Evolutionary conservation across 2,329 filamentous ascomycete genomes (phyloP), one percentile per base, ranked within the genome.

Genomic region (Raffaelea deltoideospora): DNA sequence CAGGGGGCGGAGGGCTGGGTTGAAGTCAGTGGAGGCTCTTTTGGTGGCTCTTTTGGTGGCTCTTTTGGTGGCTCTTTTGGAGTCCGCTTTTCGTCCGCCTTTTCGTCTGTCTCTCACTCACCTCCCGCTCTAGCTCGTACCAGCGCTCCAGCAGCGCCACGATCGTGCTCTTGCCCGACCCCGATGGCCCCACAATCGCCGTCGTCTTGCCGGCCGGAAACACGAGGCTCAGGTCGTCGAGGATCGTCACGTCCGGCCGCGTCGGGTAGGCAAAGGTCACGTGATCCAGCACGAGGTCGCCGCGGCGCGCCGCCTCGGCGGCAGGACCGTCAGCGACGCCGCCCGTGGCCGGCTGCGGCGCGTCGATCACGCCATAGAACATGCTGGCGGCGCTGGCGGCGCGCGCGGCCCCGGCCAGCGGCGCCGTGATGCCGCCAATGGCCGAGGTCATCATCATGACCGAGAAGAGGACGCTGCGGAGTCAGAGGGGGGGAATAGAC

Each of bases 251-350:
- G 39, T 76, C 65, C 0, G 74, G 72, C 13, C 77, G 63, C 34
- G 60, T 73, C 1, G 81, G 81, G 47, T 87, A 87, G 3, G 78
- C 70, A 48, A 87, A 86, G n/a, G 65, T 69, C 10, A 87, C 69
- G 30, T 72, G 61, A 10, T 71, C 57, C 28, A 87, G 69, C 5
- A 66, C 55, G 33, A 82, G 76, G 35, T 78, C 67, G 23, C 23
- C 23, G 13, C 8, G 8, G 23, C 23, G 23, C 8, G 23, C 23
- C 23, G 8, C 13, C 15, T 58, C 56, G 6, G 53, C 55, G 3
- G 61, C 59, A 2, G 63, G 63, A 15, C 67, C 61, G n/a, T 69
- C 62, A 1, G 65, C 65, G 23, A 26, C 1, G 56, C 61, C 38
- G 50, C 62, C 5, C 48, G 6, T 57, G 58, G 19, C 56, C 60